Conservation (phyloP, 176 grass and related monocot species). For the Carex myosuroides region DNA sequence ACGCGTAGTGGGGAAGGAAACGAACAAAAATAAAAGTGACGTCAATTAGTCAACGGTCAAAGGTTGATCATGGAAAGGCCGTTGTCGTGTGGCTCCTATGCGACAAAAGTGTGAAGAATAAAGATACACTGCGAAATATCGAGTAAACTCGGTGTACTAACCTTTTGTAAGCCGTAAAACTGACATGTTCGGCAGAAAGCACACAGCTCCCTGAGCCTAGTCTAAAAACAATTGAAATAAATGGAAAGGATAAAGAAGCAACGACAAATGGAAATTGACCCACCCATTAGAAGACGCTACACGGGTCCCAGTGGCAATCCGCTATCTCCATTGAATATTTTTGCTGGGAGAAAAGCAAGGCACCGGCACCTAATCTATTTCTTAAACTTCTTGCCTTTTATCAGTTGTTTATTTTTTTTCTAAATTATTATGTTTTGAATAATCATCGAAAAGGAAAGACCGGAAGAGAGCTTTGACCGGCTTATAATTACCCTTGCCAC, state of each 20-base stretch:
- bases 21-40: constrained; percentile 43
- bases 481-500: background rate
- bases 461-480: background rate
- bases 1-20: constrained; percentile 7
- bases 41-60: constrained; percentile 59
- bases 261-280: constrained; percentile 8
- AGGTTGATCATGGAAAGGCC: constrained; percentile 35
- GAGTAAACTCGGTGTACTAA: background rate
- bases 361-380: background rate
- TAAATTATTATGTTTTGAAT: constrained; percentile 10
- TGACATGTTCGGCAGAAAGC: background rate
- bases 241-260: background rate
- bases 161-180: background rate
- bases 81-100: constrained; percentile 43
- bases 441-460: background rate
- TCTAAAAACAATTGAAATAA: background rate
- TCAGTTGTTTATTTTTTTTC: background rate
- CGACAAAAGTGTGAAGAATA: constrained; percentile 20
- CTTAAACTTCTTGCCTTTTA: background rate
- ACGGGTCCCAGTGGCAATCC: background rate
- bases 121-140: background rate
- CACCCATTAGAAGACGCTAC: background rate
- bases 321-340: constrained; percentile 6
- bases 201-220: no score
- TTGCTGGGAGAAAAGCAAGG: background rate